Evolutionary conservation across 2,329 filamentous ascomycete genomes (phyloP).

Genomic region (Pseudogymnoascus sp.): DNA sequence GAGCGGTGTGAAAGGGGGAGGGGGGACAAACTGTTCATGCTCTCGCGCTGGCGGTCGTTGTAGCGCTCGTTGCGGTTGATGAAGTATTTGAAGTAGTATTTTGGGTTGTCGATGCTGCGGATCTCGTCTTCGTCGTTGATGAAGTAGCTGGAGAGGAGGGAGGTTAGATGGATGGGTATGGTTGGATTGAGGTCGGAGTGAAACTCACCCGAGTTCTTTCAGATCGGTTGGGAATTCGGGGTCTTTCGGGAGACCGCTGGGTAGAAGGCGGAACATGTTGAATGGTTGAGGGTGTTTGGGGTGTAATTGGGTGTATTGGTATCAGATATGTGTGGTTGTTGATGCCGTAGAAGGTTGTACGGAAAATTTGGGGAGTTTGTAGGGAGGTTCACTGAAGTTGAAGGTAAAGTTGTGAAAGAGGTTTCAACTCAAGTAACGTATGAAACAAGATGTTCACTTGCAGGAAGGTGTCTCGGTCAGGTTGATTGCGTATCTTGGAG

Average conservation of each 20-base stretch:
- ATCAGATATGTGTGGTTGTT: neutral
- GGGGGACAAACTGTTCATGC: slow-evolving; percentile 58
- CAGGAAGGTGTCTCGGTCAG: neutral
- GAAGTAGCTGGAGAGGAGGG: slow-evolving; percentile 54
- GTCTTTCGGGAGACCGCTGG: slow-evolving; percentile 63
- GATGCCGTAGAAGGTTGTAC: neutral
- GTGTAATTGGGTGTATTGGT: neutral
- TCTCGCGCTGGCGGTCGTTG: slow-evolving; percentile 67
- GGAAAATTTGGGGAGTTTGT: neutral
- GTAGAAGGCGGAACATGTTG: slow-evolving; percentile 67
- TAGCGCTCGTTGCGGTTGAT: slow-evolving; percentile 65
- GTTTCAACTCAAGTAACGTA: neutral
- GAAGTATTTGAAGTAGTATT: slow-evolving; percentile 67
- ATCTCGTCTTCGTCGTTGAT: slow-evolving; percentile 70
- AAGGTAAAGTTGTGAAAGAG: neutral
- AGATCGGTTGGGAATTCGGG: slow-evolving; percentile 58
- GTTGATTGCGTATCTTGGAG: neutral
- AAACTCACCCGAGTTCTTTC: slow-evolving; percentile 60
- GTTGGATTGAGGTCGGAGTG: neutral
- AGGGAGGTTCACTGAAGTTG: neutral
- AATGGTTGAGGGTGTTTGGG: neutral
- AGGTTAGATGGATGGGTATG: slow-evolving; percentile 2
- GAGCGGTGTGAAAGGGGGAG: neutral
- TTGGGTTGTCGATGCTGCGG: slow-evolving; percentile 58
- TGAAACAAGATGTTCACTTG: neutral